A percentile compares a stretch with the other conserved stretches of the same genome.
Evolutionary conservation across 2,329 filamentous ascomycete species (phyloP).

Genomic region (Aspergillus bombycis): DNA sequence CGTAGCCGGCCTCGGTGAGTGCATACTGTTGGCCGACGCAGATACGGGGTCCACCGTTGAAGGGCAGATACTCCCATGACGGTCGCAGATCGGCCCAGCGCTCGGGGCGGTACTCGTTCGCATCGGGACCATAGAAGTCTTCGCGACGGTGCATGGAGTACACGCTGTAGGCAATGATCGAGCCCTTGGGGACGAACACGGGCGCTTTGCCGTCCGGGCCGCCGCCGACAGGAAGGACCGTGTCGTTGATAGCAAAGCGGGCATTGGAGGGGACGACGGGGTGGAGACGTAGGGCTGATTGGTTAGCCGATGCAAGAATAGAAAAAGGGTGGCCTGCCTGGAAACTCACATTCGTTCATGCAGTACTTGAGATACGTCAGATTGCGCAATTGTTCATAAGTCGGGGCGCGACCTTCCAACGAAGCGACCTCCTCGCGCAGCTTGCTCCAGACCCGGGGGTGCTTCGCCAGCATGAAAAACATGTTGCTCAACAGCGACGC

Average conservation of each 20-base stretch:
- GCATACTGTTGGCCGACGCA: constrained; percentile 42
- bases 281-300: constrained; percentile 43
- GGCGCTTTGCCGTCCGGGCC: constrained; percentile 63
- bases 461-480: constrained; percentile 50
- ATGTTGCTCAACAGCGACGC: constrained; percentile 45
- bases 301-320: background rate
- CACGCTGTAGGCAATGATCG: constrained; percentile 66
- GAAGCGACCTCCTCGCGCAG: constrained; percentile 35
- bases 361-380: constrained; percentile 28
- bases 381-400: constrained; percentile 28
- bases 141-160: constrained; percentile 71
- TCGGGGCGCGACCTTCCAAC: constrained; percentile 22
- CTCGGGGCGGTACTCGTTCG: constrained; percentile 52
- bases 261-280: constrained; percentile 49
- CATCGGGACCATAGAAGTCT: constrained; percentile 50
- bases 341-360: constrained; percentile 29
- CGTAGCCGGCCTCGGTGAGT: constrained; percentile 40
- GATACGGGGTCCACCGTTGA: constrained; percentile 37
- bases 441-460: constrained; percentile 40
- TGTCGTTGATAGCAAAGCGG: constrained; percentile 40
- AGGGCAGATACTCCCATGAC: constrained; percentile 39
- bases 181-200: constrained; percentile 66
- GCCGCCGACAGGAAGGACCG: constrained; percentile 54
- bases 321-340: too few species aligned
- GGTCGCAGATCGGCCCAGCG: constrained; percentile 44